These are phyloP conservation scores for Phlebiopsis gigantea DNA, from an alignment of 768 basidiomycete genomes.

Conservation along the genomic window DNA sequence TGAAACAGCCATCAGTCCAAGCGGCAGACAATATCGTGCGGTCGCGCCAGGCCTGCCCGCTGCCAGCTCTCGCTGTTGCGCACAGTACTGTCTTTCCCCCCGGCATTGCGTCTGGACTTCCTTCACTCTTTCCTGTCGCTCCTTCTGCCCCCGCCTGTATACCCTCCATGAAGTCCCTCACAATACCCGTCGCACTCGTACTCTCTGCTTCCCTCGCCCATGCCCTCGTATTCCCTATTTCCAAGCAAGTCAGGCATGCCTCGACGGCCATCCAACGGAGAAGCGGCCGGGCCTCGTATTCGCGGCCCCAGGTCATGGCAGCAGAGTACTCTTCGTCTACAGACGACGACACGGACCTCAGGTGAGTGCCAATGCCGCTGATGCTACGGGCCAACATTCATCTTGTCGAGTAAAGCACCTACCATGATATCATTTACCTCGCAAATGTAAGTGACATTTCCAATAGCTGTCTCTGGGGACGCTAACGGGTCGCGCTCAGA, in stretches of 20 bases:
- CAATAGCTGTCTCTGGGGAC: not conserved
- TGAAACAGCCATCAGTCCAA: constrained; percentile 5
- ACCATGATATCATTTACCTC: constrained; percentile 75
- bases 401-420: constrained; percentile 39
- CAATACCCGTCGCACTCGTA: constrained; percentile 33
- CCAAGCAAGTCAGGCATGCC: constrained; percentile 1
- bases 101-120: constrained; percentile 10
- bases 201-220: constrained; percentile 34
- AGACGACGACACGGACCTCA: constrained; percentile 30
- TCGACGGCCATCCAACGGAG: constrained; percentile 28
- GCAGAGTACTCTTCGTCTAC: constrained; percentile 23
- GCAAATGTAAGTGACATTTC: constrained; percentile 52
- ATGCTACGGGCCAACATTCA: not conserved
- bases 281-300: constrained; percentile 24
- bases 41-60: constrained; percentile 1
- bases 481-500: constrained; percentile 29
- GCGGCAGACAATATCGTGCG: not conserved
- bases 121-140: constrained; percentile 19
- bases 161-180: constrained; percentile 13
- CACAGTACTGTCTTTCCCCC: constrained; percentile 9
- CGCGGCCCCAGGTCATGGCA: constrained; percentile 21
- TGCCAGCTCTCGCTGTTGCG: constrained; percentile 7
- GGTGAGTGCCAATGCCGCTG: not conserved
- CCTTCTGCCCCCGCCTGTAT: constrained; percentile 19
- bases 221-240: constrained; percentile 42